Evolutionary conservation across 176 grass and related monocot genomes (phyloP).

Genomic region (Eremochloa ophiuroides): DNA sequence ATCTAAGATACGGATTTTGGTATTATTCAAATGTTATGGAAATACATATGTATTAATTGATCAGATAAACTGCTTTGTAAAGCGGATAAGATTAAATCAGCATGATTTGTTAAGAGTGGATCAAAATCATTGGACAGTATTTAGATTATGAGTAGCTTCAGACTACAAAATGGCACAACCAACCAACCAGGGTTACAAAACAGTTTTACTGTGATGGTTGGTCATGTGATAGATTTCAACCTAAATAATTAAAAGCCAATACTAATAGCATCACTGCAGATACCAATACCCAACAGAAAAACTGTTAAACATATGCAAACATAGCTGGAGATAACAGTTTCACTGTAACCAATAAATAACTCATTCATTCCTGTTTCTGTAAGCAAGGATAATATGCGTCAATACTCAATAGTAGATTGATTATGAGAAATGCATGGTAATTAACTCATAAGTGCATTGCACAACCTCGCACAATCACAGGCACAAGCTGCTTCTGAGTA

Average conservation of each 20-base stretch:
- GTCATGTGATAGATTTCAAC: background rate
- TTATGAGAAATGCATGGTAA: background rate
- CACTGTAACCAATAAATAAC: background rate
- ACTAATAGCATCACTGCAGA: background rate
- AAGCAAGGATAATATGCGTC: background rate
- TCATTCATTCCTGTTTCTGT: background rate
- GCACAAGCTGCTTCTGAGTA: background rate
- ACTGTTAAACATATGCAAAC: background rate
- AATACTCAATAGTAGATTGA: background rate
- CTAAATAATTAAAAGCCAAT: background rate
- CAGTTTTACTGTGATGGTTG: background rate
- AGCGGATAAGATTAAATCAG: background rate
- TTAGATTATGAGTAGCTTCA: background rate
- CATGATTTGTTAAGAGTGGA: background rate
- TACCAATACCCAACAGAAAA: background rate
- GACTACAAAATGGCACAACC: background rate
- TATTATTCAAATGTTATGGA: conserved; percentile 3
- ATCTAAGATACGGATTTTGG: background rate
- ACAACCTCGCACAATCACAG: background rate
- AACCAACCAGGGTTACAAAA: background rate
- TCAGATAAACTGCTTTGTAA: background rate
- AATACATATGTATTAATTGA: background rate
- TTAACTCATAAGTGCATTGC: background rate
- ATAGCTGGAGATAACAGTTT: background rate
- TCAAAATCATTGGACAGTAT: background rate